Evolutionary conservation across 2,329 filamentous ascomycete genomes (phyloP).

Genomic region (Rhexocercosporidium sp.): DNA sequence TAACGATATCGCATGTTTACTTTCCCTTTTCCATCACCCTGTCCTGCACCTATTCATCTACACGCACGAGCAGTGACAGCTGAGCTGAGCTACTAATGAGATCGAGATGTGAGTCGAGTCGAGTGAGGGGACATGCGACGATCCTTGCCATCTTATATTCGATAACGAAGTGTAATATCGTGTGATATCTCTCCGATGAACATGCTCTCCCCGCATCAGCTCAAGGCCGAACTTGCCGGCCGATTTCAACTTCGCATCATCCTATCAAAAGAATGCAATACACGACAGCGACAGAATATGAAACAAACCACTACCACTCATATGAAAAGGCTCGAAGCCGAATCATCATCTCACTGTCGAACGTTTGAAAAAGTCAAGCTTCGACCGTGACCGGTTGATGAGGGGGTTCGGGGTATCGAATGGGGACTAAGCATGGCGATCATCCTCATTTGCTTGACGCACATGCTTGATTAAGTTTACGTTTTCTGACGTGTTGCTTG

Average conservation of each 20-base stretch:
- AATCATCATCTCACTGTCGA: too few relatives aligned
- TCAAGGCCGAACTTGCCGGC: conserved; percentile 21
- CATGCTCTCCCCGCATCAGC: conserved; percentile 12
- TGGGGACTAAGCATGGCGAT: too few relatives aligned
- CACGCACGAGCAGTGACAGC: not conserved
- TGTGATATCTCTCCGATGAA: not conserved
- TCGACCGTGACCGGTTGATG: too few relatives aligned
- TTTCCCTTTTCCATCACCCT: conserved; percentile 9
- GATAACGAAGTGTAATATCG: not conserved
- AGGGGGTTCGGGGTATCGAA: too few relatives aligned
- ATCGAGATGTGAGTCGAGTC: not conserved
- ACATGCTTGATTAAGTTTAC: too few relatives aligned
- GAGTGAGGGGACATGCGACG: not conserved
- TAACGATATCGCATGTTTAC: conserved; percentile 11
- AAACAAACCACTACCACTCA: too few relatives aligned
- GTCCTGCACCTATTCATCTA: not conserved
- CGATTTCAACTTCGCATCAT: not conserved
- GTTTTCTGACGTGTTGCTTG: too few relatives aligned
- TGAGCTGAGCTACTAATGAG: not conserved
- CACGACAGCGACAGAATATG: not conserved
- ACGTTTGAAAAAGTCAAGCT: too few relatives aligned
- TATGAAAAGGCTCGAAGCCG: too few relatives aligned
- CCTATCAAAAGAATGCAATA: not conserved
- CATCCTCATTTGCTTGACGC: too few relatives aligned
- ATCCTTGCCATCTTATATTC: not conserved